A percentile compares a stretch with the other conserved stretches of the same genome.
These are phyloP conservation scores for Esteya vermicola DNA, from an alignment of 2,329 filamentous ascomycete species.

Conservation along the genomic window DNA sequence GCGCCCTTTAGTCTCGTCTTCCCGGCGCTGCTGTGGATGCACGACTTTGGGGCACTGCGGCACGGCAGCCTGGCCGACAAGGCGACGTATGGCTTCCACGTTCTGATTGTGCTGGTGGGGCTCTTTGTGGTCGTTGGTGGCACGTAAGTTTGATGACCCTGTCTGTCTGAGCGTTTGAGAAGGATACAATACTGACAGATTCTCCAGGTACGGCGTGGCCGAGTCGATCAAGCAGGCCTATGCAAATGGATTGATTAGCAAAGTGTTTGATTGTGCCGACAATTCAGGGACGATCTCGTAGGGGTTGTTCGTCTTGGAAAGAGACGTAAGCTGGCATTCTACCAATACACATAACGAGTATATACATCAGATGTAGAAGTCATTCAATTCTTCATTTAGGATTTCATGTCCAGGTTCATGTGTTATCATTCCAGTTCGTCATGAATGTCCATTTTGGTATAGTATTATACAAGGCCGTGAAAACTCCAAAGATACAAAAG, in stretches of 20 bases:
- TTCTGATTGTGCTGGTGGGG: constrained; percentile 27
- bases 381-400: too few relatives aligned
- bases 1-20: constrained; percentile 10
- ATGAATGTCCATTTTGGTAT: too few relatives aligned
- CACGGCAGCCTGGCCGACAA: constrained; percentile 20
- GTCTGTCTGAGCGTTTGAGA: too few relatives aligned
- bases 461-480: too few relatives aligned
- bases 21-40: constrained; percentile 6
- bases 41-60: constrained; percentile 20
- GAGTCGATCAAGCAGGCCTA: neutral
- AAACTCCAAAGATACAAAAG: too few relatives aligned
- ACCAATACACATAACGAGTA: too few relatives aligned
- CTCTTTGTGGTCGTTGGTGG: constrained; percentile 34
- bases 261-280: constrained; percentile 1
- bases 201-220: constrained; percentile 8
- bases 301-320: too few relatives aligned
- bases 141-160: too few relatives aligned
- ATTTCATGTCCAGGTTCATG: too few relatives aligned
- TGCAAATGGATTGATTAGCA: constrained; percentile 1
- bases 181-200: constrained; percentile 19
- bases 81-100: constrained; percentile 21
- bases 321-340: too few relatives aligned
- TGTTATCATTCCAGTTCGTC: too few relatives aligned
- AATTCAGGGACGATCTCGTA: constrained; percentile 2
- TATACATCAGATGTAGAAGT: too few relatives aligned